These are phyloP conservation scores for Cyberlindnera xylosilytica DNA, from an alignment of 805 yeast species.

Conservation along the genomic window DNA sequence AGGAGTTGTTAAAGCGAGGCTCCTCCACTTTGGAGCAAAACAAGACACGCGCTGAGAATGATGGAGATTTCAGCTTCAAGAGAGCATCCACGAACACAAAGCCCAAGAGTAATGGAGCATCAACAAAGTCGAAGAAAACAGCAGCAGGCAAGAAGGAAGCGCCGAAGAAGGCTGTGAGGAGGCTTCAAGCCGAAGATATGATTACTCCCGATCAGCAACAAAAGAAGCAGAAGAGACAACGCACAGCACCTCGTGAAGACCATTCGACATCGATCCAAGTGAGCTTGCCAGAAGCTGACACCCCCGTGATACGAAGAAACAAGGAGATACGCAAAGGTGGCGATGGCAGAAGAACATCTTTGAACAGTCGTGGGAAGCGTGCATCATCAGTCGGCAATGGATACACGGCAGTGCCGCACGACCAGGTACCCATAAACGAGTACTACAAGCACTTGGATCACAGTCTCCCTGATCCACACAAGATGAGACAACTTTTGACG, in stretches of 20 bases:
- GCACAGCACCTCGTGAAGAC: constrained; percentile 17
- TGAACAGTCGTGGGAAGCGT: constrained; percentile 63
- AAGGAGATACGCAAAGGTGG: constrained; percentile 29
- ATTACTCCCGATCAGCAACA: constrained; percentile 22
- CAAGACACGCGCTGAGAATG: constrained; percentile 13
- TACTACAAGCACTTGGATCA: constrained; percentile 61
- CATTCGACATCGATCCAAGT: constrained; percentile 26
- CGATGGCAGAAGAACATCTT: constrained; percentile 45
- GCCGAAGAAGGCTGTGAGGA: constrained; percentile 11
- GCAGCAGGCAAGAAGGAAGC: too few relatives aligned
- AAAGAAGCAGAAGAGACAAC: constrained; percentile 8
- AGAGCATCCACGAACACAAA: constrained; percentile 8
- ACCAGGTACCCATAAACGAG: constrained; percentile 49
- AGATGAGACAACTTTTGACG: constrained; percentile 63
- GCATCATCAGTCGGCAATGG: constrained; percentile 77
- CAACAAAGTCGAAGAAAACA: too few relatives aligned
- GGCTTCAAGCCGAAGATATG: constrained; percentile 20
- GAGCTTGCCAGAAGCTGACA: constrained; percentile 33
- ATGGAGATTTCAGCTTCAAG: constrained; percentile 25
- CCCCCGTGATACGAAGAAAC: constrained; percentile 37
- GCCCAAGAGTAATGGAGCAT: not conserved
- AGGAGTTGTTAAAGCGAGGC: constrained; percentile 24
- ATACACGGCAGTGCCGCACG: constrained; percentile 62
- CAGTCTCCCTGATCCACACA: constrained; percentile 66
- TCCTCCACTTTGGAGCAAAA: constrained; percentile 8